Percentiles rank a stretch among this genome's conserved stretches.
Conservation (phyloP, 352 stramenopile genomes). For the Lagenidium giganteum region DNA sequence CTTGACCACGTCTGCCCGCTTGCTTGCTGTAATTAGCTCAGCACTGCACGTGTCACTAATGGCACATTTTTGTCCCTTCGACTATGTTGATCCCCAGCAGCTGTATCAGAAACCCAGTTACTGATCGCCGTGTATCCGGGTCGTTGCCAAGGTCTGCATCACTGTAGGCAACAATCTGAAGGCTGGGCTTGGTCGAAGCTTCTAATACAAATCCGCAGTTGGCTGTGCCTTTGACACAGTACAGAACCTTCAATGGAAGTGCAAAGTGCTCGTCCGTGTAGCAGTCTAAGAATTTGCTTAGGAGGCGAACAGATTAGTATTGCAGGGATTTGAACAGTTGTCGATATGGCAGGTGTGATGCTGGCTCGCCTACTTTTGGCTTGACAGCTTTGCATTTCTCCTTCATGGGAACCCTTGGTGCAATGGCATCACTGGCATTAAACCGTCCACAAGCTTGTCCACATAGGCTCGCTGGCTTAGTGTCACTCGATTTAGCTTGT, state of each 20-base stretch:
- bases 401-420: too few species aligned
- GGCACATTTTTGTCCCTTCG: not conserved
- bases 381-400: too few species aligned
- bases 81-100: too few species aligned
- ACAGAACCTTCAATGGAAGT: constrained; percentile 6
- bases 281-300: constrained; percentile 4
- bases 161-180: constrained; percentile 5
- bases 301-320: constrained; percentile 8
- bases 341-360: constrained; percentile 12
- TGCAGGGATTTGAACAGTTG: constrained; percentile 4
- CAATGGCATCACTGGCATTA: not conserved
- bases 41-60: constrained; percentile 10
- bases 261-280: constrained; percentile 8
- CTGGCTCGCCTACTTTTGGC: constrained; percentile 3
- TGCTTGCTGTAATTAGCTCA: constrained; percentile 3
- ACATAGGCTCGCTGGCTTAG: constrained; percentile 5
- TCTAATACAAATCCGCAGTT: constrained; percentile 2
- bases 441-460: not conserved
- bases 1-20: too few species aligned
- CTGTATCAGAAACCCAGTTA: constrained; percentile 6
- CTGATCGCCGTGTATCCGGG: constrained; percentile 2
- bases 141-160: constrained; percentile 11
- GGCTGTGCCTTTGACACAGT: constrained; percentile 5
- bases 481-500: not conserved
- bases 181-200: not conserved